Evolutionary conservation across 228 moss, liverwort and hornwort genomes (phyloP).

Genomic region (Sphagnum magellanicum): DNA sequence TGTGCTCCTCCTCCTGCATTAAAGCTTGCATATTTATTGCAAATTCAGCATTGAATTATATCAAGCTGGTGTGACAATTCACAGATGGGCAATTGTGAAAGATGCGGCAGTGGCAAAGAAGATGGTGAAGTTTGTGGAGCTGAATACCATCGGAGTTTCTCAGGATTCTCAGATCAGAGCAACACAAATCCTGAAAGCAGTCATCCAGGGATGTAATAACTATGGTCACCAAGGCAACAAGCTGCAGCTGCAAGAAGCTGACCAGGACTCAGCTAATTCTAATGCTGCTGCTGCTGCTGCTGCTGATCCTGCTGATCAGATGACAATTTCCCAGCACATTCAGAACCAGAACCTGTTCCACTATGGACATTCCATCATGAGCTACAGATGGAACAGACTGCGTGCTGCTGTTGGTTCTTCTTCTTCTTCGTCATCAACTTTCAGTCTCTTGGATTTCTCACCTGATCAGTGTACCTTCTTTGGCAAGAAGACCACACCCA

Average conservation of each 20-base stretch:
- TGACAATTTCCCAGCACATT: not conserved
- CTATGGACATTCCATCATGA: conserved; percentile 64
- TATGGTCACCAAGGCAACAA: not conserved
- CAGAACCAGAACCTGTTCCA: conserved; percentile 60
- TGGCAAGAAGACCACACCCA: conserved; percentile 30
- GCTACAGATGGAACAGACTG: conserved; percentile 72
- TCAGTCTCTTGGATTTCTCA: conserved; percentile 49
- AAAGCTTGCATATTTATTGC: too few relatives aligned
- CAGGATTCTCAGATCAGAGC: conserved; percentile 91
- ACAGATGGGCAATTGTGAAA: conserved; percentile 91
- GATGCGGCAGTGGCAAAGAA: conserved; percentile 69
- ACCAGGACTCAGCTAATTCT: too few relatives aligned
- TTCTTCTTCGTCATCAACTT: conserved; percentile 5
- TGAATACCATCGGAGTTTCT: conserved; percentile 88
- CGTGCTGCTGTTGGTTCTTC: conserved; percentile 36
- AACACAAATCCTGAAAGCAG: conserved; percentile 61
- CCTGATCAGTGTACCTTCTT: conserved; percentile 67
- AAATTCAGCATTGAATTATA: too few relatives aligned
- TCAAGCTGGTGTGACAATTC: not conserved
- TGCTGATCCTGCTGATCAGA: too few relatives aligned
- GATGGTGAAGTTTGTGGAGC: conserved; percentile 74
- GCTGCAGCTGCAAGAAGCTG: too few relatives aligned
- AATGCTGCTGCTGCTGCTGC: too few relatives aligned
- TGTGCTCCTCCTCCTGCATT: too few relatives aligned
- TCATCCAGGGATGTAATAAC: conserved; percentile 38